phyloP scores from a whole-genome alignment of 257 asterid genomes.

The Fraxinus pennsylvanica region DNA sequence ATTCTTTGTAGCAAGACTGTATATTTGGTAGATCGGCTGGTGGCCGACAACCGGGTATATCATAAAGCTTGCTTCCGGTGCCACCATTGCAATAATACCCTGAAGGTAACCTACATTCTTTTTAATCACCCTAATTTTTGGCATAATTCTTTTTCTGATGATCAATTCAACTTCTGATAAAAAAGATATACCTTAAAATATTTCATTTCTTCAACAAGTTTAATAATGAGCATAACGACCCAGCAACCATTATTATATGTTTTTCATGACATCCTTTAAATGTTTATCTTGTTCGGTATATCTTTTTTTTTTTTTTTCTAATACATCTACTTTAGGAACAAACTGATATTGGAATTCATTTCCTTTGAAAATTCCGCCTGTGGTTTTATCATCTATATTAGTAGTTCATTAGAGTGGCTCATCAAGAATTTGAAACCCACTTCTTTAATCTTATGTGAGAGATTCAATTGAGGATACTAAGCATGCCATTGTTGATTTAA shows the following conservation, averaged over 20 bases:
- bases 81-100: constrained; percentile 75
- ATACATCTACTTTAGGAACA: neutral
- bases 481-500: neutral
- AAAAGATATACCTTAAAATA: no score
- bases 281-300: neutral
- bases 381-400: neutral
- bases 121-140: no score
- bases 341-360: neutral
- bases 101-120: constrained; percentile 45
- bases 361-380: neutral
- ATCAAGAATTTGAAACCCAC: no score
- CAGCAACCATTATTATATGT: neutral
- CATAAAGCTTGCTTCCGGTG: constrained; percentile 84
- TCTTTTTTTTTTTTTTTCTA: no score
- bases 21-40: constrained; percentile 60
- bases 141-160: no score
- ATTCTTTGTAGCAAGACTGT: constrained; percentile 45
- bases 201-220: no score
- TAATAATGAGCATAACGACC: no score
- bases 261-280: neutral
- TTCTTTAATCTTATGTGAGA: no score
- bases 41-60: constrained; percentile 59
- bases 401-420: neutral
- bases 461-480: neutral
- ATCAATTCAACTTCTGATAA: no score